Base-by-base conservation (phyloP, 2,329 filamentous ascomycete genomes). In the Xylariaceae sp. region DNA sequence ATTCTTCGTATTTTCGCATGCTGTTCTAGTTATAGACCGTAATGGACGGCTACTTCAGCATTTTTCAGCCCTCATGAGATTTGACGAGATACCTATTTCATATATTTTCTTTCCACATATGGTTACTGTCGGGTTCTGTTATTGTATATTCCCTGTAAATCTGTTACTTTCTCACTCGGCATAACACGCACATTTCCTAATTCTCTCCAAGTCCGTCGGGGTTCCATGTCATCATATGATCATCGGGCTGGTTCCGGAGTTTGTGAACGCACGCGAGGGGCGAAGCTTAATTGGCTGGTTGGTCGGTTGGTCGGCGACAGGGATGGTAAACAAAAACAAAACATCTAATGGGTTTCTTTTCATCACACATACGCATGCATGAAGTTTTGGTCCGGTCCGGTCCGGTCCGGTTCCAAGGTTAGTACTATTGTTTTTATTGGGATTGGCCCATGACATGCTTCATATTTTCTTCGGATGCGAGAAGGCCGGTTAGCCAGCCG, bases 201-300 rank as follows among this genome's bases (percentile, higher is more conserved):
- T 48, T 57, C 54, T 52, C 54, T 50, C 48, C 57, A 48, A 29
- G 44, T 56, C 55, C 48, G 50, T 52, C 20, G 43, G 41, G 51
- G 21, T 50, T 52, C 55, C 44, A 56, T 57, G 52, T 59, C 43
- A 37, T 37, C 14, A 56, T 62, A 65, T 47, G 40, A 54, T 54
- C 51, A 54, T 59, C 57, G 60, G 67, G 61, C 63, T 62, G 60
- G 65, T 48, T 60, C 64, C 59, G 65, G 65, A 64, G 65, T 65
- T n/a, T 64, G 50, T 26, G 23, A 26, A 26, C 4, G 23, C 23
- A 64, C 64, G 57, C 49, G 40, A 54, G 50, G 61, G 57, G 59
- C 47, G 49, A 40, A 57, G 54, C 37, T 21, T 37, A 50, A 43
- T 57, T 50, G 53, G 49, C 40, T 60, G 61, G 62, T 59, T 55